Evolutionary conservation across 225 moss, liverwort and hornwort species (phyloP).

Genomic region (Ulota crispa): DNA sequence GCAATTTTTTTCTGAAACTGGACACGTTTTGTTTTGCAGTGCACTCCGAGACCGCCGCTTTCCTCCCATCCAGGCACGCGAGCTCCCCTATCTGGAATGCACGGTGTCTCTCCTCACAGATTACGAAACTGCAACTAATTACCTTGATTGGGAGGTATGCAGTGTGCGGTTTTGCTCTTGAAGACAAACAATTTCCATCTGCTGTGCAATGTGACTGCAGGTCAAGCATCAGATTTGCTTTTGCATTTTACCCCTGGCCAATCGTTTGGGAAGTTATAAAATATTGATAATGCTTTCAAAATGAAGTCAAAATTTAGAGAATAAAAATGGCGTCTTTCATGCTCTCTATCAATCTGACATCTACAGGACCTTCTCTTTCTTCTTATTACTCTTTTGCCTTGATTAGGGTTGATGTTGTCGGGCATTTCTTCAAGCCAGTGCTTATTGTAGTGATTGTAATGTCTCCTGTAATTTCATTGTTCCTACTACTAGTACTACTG

Average conservation of each 20-base stretch:
- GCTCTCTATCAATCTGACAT: background rate
- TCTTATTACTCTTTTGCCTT: background rate
- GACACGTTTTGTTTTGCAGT: conserved; percentile 69
- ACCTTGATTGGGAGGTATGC: conserved; percentile 99
- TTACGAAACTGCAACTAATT: conserved; percentile 91
- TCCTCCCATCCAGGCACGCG: conserved; percentile 97
- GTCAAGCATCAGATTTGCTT: conserved; percentile 54
- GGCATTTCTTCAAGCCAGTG: background rate
- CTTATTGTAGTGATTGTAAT: background rate
- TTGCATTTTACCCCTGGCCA: conserved; percentile 16
- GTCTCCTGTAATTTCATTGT: background rate
- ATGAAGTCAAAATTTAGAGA: conserved; percentile 11
- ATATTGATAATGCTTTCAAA: background rate
- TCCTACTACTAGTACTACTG: background rate
- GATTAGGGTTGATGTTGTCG: conserved; percentile 13
- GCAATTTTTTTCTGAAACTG: background rate
- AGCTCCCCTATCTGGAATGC: conserved; percentile 99
- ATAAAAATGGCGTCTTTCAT: conserved; percentile 3
- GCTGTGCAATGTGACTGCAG: conserved; percentile 56
- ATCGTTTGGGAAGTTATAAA: conserved; percentile 32
- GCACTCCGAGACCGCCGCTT: conserved; percentile 99
- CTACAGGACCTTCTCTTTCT: background rate
- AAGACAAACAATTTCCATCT: conserved; percentile 44
- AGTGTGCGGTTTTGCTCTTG: conserved; percentile 50
- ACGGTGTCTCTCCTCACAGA: conserved; percentile 99